phyloP scores from a whole-genome alignment of 345 rosid species.

The Lumnitzera racemosa region DNA sequence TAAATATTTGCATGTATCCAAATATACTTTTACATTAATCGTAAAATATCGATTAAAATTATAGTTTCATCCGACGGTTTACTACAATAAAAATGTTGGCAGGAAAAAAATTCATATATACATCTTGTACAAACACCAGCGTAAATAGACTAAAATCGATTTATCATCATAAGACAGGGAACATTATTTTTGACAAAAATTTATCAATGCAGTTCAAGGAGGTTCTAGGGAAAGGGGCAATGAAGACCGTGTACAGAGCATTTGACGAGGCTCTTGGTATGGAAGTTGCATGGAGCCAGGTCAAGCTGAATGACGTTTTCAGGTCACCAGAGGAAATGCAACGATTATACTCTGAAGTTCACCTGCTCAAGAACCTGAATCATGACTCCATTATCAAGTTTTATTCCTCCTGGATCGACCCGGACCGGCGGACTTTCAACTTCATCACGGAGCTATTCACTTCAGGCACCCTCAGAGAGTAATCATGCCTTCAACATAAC shows the following conservation, averaged over 20 bases:
- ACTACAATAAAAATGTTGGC: no score
- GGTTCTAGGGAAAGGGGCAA: constrained; percentile 87
- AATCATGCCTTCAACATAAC: constrained; percentile 7
- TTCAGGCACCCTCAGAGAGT: constrained; percentile 90
- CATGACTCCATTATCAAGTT: constrained; percentile 70
- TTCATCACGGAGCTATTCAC: constrained; percentile 94
- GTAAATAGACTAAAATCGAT: no score
- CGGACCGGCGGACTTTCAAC: constrained; percentile 66
- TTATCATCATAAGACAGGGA: no score
- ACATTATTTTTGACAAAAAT: no score
- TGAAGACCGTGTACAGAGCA: constrained; percentile 90
- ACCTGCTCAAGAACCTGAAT: constrained; percentile 71
- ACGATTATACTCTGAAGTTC: constrained; percentile 86
- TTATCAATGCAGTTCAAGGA: constrained; percentile 48
- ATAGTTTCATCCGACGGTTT: no score
- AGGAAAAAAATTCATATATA: no score
- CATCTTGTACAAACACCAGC: no score
- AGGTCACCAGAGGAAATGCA: constrained; percentile 76
- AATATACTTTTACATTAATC: no score
- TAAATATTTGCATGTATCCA: no score
- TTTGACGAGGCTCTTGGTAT: constrained; percentile 78
- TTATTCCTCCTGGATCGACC: constrained; percentile 74
- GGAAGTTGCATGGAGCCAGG: constrained; percentile 98
- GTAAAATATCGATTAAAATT: no score
- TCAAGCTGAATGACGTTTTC: constrained; percentile 60